A percentile compares a stretch with the other conserved stretches of the same genome.
These are phyloP conservation scores for Trichocladium uniseriatum DNA, from an alignment of 495 filamentous ascomycete species.

Conservation along the genomic window DNA sequence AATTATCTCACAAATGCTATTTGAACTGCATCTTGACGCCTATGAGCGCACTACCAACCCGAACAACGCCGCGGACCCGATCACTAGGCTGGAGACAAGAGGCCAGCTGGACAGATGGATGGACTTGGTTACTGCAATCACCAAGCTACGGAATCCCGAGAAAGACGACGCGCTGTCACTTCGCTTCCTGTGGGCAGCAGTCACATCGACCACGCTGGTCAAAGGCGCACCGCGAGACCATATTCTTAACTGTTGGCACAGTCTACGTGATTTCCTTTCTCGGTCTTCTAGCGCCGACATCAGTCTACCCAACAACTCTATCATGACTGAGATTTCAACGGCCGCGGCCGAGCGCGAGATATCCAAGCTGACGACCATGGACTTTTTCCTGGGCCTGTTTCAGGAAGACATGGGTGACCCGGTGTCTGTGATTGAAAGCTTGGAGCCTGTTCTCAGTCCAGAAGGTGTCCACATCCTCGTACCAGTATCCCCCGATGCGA, in stretches of 20 bases:
- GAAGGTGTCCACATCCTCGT: constrained; percentile 42
- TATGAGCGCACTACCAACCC: constrained; percentile 70
- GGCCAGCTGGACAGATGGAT: constrained; percentile 71
- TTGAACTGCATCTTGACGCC: constrained; percentile 83
- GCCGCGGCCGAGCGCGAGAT: constrained; percentile 79
- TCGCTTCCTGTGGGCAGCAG: constrained; percentile 77
- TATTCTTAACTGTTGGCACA: constrained; percentile 69
- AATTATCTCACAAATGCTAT: constrained; percentile 65
- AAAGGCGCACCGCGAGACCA: constrained; percentile 65
- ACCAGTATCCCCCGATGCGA: constrained; percentile 3
- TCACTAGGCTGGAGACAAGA: constrained; percentile 50
- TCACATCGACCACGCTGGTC: constrained; percentile 60
- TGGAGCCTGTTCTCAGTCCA: constrained; percentile 85
- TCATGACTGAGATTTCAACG: constrained; percentile 82
- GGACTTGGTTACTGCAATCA: constrained; percentile 54
- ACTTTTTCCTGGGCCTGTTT: constrained; percentile 88
- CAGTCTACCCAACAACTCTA: constrained; percentile 69
- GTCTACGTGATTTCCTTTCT: constrained; percentile 38
- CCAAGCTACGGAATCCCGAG: constrained; percentile 32
- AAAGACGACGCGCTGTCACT: constrained; percentile 41
- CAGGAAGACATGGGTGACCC: constrained; percentile 57
- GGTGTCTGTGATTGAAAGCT: constrained; percentile 71
- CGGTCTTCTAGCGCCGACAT: constrained; percentile 39
- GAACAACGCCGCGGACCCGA: constrained; percentile 55
- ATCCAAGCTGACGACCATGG: constrained; percentile 84